These are phyloP conservation scores for Dactylellina leptospora DNA, from an alignment of 2,329 filamentous ascomycete species.

Conservation along the genomic window DNA sequence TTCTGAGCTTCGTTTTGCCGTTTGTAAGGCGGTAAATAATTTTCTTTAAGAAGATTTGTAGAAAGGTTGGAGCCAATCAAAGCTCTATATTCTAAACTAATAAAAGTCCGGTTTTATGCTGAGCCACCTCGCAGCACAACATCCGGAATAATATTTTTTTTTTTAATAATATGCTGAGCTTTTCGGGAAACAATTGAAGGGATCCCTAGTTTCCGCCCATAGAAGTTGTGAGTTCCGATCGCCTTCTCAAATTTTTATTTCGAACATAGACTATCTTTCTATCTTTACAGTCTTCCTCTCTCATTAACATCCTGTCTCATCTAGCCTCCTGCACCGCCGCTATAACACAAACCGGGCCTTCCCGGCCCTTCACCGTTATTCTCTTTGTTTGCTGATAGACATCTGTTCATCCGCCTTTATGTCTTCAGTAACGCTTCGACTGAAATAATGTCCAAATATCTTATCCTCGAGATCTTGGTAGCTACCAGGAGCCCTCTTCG, in stretches of 20 bases:
- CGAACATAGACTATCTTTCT: background rate
- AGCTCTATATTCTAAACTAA: background rate
- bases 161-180: too few relatives aligned
- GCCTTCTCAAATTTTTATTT: background rate
- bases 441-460: slow-evolving; percentile 36
- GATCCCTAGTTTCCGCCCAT: background rate
- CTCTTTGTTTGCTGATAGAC: slow-evolving; percentile 2
- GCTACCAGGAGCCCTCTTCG: slow-evolving; percentile 16
- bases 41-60: background rate
- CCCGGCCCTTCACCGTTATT: slow-evolving; percentile 46
- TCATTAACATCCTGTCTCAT: background rate
- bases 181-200: too few relatives aligned
- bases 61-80: background rate
- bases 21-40: background rate
- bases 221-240: background rate
- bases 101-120: too few relatives aligned
- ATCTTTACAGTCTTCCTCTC: background rate
- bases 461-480: slow-evolving; percentile 27
- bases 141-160: background rate
- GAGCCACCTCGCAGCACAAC: too few relatives aligned
- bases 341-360: slow-evolving; percentile 23
- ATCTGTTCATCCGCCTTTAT: slow-evolving; percentile 21
- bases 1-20: background rate
- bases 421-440: slow-evolving; percentile 38
- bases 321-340: background rate